These are phyloP conservation scores for Medicago ruthenica DNA, from an alignment of 306 rosid species.

Conservation along the genomic window DNA sequence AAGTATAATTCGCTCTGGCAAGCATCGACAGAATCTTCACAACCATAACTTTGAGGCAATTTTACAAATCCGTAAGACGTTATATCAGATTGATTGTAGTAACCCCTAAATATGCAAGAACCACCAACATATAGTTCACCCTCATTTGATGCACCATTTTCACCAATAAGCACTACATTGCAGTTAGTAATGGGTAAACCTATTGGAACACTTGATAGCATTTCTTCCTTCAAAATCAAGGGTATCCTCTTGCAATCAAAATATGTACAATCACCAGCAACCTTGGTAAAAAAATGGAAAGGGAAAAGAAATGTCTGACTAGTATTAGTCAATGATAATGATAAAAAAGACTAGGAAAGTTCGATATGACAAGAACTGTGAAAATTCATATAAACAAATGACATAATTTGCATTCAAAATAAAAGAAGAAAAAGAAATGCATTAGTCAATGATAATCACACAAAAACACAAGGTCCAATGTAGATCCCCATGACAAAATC, in stretches of 20 bases:
- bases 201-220: constrained; percentile 75
- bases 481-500: constrained; percentile 5
- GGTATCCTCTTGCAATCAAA: constrained; percentile 94
- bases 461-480: constrained; percentile 13
- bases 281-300: constrained; percentile 55
- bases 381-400: constrained; percentile 1
- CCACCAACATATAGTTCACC: constrained; percentile 89
- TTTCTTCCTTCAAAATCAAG: constrained; percentile 65
- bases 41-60: constrained; percentile 48
- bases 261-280: constrained; percentile 93
- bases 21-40: constrained; percentile 42
- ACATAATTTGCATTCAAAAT: constrained; percentile 12
- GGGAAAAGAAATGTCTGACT: constrained; percentile 23
- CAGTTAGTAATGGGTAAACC: constrained; percentile 83
- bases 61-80: constrained; percentile 47
- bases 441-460: constrained; percentile 34
- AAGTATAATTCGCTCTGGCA: constrained; percentile 52
- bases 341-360: constrained; percentile 22
- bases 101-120: constrained; percentile 73
- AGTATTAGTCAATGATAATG: constrained; percentile 40
- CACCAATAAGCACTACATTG: constrained; percentile 66
- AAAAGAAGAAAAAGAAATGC: constrained; percentile 39
- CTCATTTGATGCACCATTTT: constrained; percentile 56
- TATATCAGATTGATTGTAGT: constrained; percentile 55
- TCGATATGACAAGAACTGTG: constrained; percentile 20